phyloP scores from a whole-genome alignment of 345 rosid species.

The Populus ilicifolia region DNA sequence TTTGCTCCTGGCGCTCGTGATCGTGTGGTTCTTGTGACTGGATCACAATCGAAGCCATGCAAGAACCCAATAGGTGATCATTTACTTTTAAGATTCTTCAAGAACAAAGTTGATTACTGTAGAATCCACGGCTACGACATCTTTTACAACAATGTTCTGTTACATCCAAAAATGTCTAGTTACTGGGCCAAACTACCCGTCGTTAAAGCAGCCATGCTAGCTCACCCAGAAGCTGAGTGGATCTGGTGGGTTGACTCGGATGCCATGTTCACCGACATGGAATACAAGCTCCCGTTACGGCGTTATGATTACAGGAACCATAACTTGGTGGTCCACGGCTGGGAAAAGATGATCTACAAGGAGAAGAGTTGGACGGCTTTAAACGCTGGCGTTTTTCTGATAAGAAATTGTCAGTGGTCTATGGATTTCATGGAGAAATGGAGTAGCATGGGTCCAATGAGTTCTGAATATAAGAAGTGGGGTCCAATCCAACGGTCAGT shows the following conservation, averaged over 20 bases:
- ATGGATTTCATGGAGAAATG: constrained; percentile 80
- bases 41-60: constrained; percentile 83
- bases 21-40: constrained; percentile 69
- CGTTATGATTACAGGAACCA: constrained; percentile 51
- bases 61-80: constrained; percentile 83
- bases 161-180: constrained; percentile 67
- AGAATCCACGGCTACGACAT: constrained; percentile 79
- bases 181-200: constrained; percentile 85
- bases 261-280: constrained; percentile 92
- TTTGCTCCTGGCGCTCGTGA: constrained; percentile 54
- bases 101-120: constrained; percentile 92
- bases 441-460: constrained; percentile 72
- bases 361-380: constrained; percentile 77
- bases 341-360: constrained; percentile 56
- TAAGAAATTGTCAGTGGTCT: constrained; percentile 95
- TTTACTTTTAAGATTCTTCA: constrained; percentile 64
- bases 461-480: constrained; percentile 53
- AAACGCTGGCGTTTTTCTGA: constrained; percentile 80
- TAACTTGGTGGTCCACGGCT: constrained; percentile 88
- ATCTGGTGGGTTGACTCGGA: constrained; percentile 99
- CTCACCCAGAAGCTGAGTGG: constrained; percentile 98
- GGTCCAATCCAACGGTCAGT: constrained; percentile 59
- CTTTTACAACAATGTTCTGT: constrained; percentile 74
- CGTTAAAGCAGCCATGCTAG: constrained; percentile 77
- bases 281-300: constrained; percentile 59